These are phyloP conservation scores for Cordyceps farinosa DNA, from an alignment of 2,329 filamentous ascomycete genomes.

Conservation along the genomic window DNA sequence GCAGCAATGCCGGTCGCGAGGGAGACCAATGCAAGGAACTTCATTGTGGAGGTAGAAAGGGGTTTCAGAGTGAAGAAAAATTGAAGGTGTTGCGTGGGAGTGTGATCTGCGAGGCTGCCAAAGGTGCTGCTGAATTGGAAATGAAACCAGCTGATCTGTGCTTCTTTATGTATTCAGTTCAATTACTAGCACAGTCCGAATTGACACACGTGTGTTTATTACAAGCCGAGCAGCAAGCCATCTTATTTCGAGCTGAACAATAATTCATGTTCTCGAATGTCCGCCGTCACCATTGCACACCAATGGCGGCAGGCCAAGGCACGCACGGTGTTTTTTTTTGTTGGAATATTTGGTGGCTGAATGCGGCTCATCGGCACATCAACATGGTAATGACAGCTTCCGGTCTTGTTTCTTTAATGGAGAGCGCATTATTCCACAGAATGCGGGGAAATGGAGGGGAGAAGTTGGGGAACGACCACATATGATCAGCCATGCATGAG, in stretches of 20 bases:
- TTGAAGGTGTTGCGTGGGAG: not conserved
- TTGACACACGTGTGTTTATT: not conserved
- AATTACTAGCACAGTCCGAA: not conserved
- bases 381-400: not conserved
- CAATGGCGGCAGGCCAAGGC: not conserved
- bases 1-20: slow-evolving; percentile 6
- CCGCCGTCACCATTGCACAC: not conserved
- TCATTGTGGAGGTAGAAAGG: not conserved
- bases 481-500: not conserved
- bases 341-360: not conserved
- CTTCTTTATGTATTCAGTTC: not conserved
- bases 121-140: not conserved
- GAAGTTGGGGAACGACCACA: not conserved
- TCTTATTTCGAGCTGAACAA: not conserved
- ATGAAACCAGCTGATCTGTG: not conserved
- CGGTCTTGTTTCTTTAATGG: not conserved
- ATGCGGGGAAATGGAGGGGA: slow-evolving; percentile 4
- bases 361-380: not conserved
- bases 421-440: not conserved
- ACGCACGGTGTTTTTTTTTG: not conserved
- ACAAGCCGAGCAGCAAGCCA: not conserved
- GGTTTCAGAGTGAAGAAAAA: not conserved
- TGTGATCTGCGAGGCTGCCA: not conserved
- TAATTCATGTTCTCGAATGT: not conserved
- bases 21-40: not conserved